phyloP scores from a whole-genome alignment of 441 rosid species.

The Gossypium trilobum region DNA sequence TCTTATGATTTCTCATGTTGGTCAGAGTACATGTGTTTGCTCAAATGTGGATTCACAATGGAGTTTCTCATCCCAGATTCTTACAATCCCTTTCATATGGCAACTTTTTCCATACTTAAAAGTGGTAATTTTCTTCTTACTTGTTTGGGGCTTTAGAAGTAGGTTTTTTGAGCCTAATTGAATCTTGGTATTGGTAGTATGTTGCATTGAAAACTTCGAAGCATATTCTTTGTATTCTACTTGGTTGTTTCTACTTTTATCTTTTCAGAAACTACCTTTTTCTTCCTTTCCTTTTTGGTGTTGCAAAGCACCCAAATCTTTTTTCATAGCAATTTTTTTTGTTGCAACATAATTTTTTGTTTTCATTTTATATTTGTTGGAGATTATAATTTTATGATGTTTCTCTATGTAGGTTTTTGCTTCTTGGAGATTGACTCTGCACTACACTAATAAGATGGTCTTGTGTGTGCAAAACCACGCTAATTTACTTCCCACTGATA shows the following conservation, averaged over 20 bases:
- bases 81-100: constrained; percentile 87
- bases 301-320: neutral
- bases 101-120: constrained; percentile 64
- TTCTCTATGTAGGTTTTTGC: constrained; percentile 55
- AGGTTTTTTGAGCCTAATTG: constrained; percentile 9
- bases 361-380: constrained; percentile 11
- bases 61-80: constrained; percentile 79
- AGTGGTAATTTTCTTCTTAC: constrained; percentile 39
- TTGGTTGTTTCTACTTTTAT: neutral
- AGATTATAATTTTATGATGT: constrained; percentile 20
- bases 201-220: neutral
- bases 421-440: constrained; percentile 46
- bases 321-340: neutral
- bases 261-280: too few species aligned
- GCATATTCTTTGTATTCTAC: neutral
- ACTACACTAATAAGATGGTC: constrained; percentile 74
- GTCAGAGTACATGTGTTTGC: constrained; percentile 61
- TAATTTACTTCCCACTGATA: constrained; percentile 53
- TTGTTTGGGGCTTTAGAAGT: constrained; percentile 3
- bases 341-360: neutral
- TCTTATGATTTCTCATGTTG: constrained; percentile 54
- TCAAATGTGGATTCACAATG: constrained; percentile 48
- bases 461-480: constrained; percentile 48
- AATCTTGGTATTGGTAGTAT: constrained; percentile 4
- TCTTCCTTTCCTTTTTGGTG: too few species aligned